Base-by-base conservation (phyloP, 2,329 filamentous ascomycete species). In the Fusarium torulosum region DNA sequence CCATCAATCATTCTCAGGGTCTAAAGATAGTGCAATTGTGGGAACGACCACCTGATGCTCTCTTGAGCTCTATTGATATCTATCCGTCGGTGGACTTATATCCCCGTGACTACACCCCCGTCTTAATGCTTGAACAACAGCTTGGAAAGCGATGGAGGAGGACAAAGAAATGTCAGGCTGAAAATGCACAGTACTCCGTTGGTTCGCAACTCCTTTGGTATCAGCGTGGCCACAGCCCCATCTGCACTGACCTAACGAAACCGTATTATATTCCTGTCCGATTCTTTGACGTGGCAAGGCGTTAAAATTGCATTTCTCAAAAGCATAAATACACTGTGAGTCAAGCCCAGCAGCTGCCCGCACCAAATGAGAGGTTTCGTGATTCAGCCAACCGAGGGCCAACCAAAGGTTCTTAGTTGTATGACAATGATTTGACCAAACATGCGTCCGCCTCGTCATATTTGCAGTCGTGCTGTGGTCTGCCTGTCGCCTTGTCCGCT, bases 21-120 rank as follows among this genome's bases (percentile, higher is more conserved):
- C 41, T 19, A 40, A 29, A 29, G 37, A 51, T 63, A 45, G 37
- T 27, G 25, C 29, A n/a, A 37, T 4, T 31, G 19, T 23, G 25
- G 20, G 25, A 52, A 21, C 35, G 47, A 53, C 40, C 63, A 66
- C 62, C 58, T 66, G 63, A 66, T 56, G 25, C 25, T 25, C 25
- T 25, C 25, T 25, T 25, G 10, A 25, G 33, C 37, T 46, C 20
- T 25, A n/a, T 45, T 42, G 25, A 42, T 63, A 42, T 46, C 40
- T 38, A 23, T 45, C 20, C 13, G 21, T 37, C 5, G 35, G 35
- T n/a, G 21, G 46, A 27, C 11, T 49, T 14, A 11, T 19, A n/a
- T 37, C 41, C 41, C 29, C 41, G 41, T 35, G 51, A 19, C 41
- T 27, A 14, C 14, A 53, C 13, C 17, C 17, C 17, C 10, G 15